These are phyloP conservation scores for Wickerhamomyces ciferrii DNA, from an alignment of 805 yeast species.

Conservation along the genomic window DNA sequence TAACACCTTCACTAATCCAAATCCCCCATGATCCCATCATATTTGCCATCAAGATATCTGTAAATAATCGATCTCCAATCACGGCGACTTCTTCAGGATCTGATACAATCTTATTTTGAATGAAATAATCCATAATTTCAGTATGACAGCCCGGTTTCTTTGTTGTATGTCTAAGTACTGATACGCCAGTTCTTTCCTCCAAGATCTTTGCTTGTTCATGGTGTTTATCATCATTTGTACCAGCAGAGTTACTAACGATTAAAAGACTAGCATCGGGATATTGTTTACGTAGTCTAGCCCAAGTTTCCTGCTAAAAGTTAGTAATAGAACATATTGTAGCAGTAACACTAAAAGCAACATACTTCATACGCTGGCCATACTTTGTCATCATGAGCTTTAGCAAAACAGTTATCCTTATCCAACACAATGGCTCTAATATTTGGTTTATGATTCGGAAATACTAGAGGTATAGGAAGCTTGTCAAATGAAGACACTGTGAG, in stretches of 20 bases:
- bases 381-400: constrained; percentile 71
- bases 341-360: constrained; percentile 12
- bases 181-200: constrained; percentile 61
- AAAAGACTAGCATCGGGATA: constrained; percentile 64
- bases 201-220: constrained; percentile 55
- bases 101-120: constrained; percentile 33
- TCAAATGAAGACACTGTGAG: constrained; percentile 50
- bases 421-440: constrained; percentile 71
- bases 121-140: constrained; percentile 62
- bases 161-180: constrained; percentile 63
- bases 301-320: constrained; percentile 27
- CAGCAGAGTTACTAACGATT: constrained; percentile 91
- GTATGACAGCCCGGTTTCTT: constrained; percentile 79
- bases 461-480: constrained; percentile 51
- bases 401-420: constrained; percentile 95
- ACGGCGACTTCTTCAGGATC: constrained; percentile 67
- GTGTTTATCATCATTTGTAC: constrained; percentile 68
- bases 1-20: constrained; percentile 82
- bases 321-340: neutral
- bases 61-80: constrained; percentile 86
- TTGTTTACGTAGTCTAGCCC: constrained; percentile 46
- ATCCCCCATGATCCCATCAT: constrained; percentile 83
- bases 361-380: constrained; percentile 70
- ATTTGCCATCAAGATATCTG: constrained; percentile 93
- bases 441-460: constrained; percentile 24